Base-by-base conservation (phyloP, 2,329 filamentous ascomycete species). In the Venturia nashicola region DNA sequence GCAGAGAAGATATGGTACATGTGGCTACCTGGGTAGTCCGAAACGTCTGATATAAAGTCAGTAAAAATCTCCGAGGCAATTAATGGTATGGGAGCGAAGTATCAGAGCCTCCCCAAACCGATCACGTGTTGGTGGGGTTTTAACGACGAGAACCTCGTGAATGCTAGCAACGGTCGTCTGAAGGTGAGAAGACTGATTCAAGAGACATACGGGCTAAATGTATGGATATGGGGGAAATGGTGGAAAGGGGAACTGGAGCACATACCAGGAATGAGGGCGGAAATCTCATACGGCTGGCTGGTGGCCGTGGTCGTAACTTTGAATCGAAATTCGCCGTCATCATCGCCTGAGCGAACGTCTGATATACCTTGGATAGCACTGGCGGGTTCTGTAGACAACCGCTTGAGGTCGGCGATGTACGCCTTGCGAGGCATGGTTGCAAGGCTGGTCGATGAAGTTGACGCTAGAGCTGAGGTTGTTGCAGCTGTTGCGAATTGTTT, bases 241-340 rank as follows among this genome's bases (percentile, higher is more conserved):
- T 36, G 5, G 16, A 32, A 23, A 48, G 60, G 27, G 34, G 34
- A 12, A 34, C 5, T 16, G 44, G 16, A 34, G 18, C 6, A 65
- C 69, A 32, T 69, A 71, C 71, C 71, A 61, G 72, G 70, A 18
- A 75, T 64, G 54, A 78, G 59, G 79, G 70, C 36, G 69, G 68
- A 63, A 76, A 68, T 6, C 71, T 64, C 23, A 68, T 68, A 43
- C 70, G 72, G 42, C 71, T 68, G 6, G 71, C 69, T 43, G 27
- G 36, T 23, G 27, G 48, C 61, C 27, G 70, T 64, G 42, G 75
- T 74, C 51, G 70, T 66, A 68, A 81, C 89, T 5, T 74, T 78
- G 71, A 93, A 88, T 16, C 80, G 80, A 64, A 95, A 79, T 64
- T 89, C 84, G 61, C 88, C 89, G 72, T 93, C 88, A 40, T 88